Evolutionary conservation across 495 filamentous ascomycete genomes (phyloP), one percentile per base, ranked within the genome.

Genomic region (Aspergillus taichungensis): DNA sequence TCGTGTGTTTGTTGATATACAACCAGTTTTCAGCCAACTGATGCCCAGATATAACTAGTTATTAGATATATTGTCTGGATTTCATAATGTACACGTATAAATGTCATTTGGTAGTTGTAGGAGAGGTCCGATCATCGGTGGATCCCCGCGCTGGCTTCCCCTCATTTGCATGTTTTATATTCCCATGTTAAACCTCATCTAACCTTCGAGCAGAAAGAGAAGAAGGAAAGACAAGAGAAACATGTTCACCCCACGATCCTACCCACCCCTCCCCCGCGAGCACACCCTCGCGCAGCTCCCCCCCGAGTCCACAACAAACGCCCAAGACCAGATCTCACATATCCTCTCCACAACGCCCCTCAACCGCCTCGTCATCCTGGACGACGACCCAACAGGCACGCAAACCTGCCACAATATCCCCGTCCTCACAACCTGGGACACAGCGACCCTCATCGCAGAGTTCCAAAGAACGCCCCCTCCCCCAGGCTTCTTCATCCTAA

Each of bases 311-410:
- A 39, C 60, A 49, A 34, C 50, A 9, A 56, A 66, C 48, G 52
- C 62, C 1, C 64, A 66, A 48, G 54, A 58, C 46, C 60, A 64
- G 40, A 67, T 67, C 37, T 54, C 63, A 33, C 45, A 62, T 8
- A 48, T 61, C 40, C 62, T 69, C 18, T 37, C 57, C 43, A 59
- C 56, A 12, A 34, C 61, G 6, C 47, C 51, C 7, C 52, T 60
- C 46, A 66, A 56, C 24, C 63, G 64, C 1, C 66, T 78, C 11
- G 69, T 78, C 11, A 66, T 73, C 3, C 65, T 78, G 11, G 75
- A 78, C 36, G 74, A 78, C 44, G 75, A 78, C 43, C 74, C 74
- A 38, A 78, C 74, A 8, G 74, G 74, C 11, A 79, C 75, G 1
- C 74, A 77, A 53, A 77, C 75, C 40, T 77, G 74, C 54, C 74